Evolutionary conservation across 768 basidiomycete species (phyloP).

Genomic region (Mycena floridula): DNA sequence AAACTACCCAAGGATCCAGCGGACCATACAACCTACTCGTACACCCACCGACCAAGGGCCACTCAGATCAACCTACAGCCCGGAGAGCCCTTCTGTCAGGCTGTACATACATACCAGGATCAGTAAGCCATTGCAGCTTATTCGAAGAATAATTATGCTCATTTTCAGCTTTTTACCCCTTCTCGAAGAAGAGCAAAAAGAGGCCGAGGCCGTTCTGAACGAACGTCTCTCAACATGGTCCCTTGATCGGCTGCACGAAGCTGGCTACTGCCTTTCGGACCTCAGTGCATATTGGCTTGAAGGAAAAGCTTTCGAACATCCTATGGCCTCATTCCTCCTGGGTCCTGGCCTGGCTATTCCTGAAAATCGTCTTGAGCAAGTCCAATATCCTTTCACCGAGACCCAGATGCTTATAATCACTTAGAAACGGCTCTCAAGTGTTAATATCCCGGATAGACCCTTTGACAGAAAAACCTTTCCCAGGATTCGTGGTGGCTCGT

Average conservation of each 20-base stretch:
- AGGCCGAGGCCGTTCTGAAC: conserved; percentile 52
- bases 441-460: conserved; percentile 62
- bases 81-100: too few species aligned
- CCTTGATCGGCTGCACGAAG: conserved; percentile 48
- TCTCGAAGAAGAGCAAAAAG: conserved; percentile 57
- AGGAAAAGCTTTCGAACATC: conserved; percentile 55
- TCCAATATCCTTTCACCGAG: conserved; percentile 6
- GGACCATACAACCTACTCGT: too few species aligned
- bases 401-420: conserved; percentile 3
- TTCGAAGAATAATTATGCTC: too few species aligned
- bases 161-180: conserved; percentile 39
- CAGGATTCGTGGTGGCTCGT: conserved; percentile 49
- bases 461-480: conserved; percentile 41
- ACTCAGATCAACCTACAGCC: too few species aligned
- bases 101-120: too few species aligned
- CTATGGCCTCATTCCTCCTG: conserved; percentile 57
- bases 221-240: conserved; percentile 69
- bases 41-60: too few species aligned
- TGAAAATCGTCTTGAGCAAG: conserved; percentile 68
- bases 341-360: conserved; percentile 61
- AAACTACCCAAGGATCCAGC: too few species aligned
- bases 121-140: too few species aligned
- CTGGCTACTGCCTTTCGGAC: conserved; percentile 68
- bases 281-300: conserved; percentile 66
- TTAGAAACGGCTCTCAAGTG: conserved; percentile 65